Evolutionary conservation across 176 grass and related monocot genomes (phyloP).

Genomic region (Avena atlantica): DNA sequence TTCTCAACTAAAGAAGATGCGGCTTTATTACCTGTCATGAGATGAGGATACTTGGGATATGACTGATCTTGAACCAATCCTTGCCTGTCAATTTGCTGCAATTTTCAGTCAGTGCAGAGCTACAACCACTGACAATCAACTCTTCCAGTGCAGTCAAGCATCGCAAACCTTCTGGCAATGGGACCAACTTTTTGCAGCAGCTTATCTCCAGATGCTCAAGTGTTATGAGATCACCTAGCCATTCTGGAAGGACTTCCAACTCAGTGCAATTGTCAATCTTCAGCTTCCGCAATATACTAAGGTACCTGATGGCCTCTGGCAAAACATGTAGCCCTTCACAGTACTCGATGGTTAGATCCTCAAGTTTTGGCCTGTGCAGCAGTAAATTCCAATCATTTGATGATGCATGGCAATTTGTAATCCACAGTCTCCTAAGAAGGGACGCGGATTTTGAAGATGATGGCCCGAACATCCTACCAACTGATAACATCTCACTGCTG

Average conservation of each 20-base stretch:
- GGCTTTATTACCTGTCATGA: conserved; percentile 15
- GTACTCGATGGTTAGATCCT: conserved; percentile 49
- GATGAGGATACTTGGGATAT: conserved; percentile 48
- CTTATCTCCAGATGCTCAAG: conserved; percentile 49
- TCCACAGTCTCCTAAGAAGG: conserved; percentile 56
- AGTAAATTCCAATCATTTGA: conserved; percentile 42
- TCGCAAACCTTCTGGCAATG: conserved; percentile 40
- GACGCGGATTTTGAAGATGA: conserved; percentile 15
- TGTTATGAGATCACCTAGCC: conserved; percentile 46
- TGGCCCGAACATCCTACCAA: not conserved
- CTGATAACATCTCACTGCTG: conserved; percentile 47
- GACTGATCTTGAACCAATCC: conserved; percentile 60
- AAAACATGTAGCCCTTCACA: conserved; percentile 48
- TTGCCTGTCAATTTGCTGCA: conserved; percentile 45
- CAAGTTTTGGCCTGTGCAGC: conserved; percentile 44
- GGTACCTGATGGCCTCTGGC: conserved; percentile 46
- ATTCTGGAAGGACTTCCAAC: conserved; percentile 57
- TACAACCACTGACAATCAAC: conserved; percentile 47
- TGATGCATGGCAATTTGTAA: conserved; percentile 44
- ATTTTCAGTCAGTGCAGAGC: conserved; percentile 33
- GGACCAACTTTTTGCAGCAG: conserved; percentile 46
- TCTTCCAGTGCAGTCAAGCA: conserved; percentile 49
- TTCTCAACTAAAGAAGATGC: not conserved
- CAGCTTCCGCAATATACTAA: conserved; percentile 45
- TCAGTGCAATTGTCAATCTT: conserved; percentile 48